phyloP scores from a whole-genome alignment of 768 basidiomycete genomes.

The Pleurotus djamor region DNA sequence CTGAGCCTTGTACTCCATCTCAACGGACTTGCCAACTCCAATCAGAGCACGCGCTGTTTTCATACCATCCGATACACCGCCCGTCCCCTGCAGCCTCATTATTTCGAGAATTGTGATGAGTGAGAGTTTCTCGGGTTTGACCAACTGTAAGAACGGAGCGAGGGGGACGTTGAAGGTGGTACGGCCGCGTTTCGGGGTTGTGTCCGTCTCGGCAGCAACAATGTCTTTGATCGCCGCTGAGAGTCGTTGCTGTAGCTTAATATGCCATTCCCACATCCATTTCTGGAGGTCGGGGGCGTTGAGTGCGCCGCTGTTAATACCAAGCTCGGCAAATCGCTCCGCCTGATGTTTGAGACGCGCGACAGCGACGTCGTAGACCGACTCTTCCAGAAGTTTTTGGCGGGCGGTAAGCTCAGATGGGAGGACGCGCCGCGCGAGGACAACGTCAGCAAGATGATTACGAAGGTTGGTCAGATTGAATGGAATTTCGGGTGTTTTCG shows the following conservation, averaged over 20 bases:
- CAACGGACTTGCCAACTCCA: conserved; percentile 78
- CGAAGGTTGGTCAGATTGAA: conserved; percentile 78
- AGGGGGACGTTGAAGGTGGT: conserved; percentile 22
- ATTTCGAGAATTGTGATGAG: conserved; percentile 88
- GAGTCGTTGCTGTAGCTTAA: conserved; percentile 49
- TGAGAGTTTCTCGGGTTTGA: conserved; percentile 78
- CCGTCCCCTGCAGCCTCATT: conserved; percentile 76
- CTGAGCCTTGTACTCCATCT: conserved; percentile 87
- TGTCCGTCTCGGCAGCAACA: conserved; percentile 25
- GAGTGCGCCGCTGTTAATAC: conserved; percentile 45
- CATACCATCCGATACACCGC: conserved; percentile 83
- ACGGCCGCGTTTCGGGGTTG: neutral
- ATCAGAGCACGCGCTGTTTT: conserved; percentile 85
- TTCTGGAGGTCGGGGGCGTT: conserved; percentile 52
- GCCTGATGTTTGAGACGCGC: conserved; percentile 66
- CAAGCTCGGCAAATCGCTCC: conserved; percentile 54
- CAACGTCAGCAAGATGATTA: conserved; percentile 62
- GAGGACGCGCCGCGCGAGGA: conserved; percentile 60
- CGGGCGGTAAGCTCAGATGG: conserved; percentile 68
- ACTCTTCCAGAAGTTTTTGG: conserved; percentile 81
- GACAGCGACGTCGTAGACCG: conserved; percentile 81
- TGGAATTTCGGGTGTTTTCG: conserved; percentile 43
- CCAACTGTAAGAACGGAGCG: conserved; percentile 71
- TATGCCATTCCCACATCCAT: conserved; percentile 91
- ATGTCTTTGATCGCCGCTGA: conserved; percentile 50